Evolutionary conservation across 352 stramenopile genomes (phyloP), one percentile per base, ranked within the genome.

Genomic region (Phytophthora pseudosyringae): DNA sequence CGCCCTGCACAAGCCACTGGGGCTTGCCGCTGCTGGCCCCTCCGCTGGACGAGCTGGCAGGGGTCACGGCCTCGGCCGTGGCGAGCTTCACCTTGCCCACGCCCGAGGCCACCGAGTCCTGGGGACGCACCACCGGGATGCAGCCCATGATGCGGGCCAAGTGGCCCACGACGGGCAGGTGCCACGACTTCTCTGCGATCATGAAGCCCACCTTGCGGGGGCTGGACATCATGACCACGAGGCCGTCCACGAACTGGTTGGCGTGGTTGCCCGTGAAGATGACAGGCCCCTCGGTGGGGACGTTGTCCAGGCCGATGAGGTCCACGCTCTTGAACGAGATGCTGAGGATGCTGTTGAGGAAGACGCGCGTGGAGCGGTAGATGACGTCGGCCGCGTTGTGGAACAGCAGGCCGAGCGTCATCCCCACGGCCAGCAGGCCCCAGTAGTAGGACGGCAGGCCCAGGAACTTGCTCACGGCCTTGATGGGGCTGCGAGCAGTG

Each of bases 281-380:
- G 4, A 99, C 94, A 3, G 97, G 97, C 0, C 97, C 97, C 56
- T 99, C 94, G 26, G 76, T 78, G 0, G 97, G 97, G 32, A 99
- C 97, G 71, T 99, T 99, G 67, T 99, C 89, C 43, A 91, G 72
- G 0, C 97, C 97, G 40, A 99, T 88, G 16, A 99, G 83, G 72
- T 99, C 95, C 50, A 99, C 94, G 57, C 97, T 95, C 61, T 97
- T 97, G 73, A 99, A 99, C 57, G 98, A 99, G 55, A 99, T 99
- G 33, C 86, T 98, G 46, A 99, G 78, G 56, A 99, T 98, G 49
- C 89, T 98, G 78, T 98, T 94, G 70, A 99, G 97, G 71, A 99
- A 99, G 21, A 99, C 85, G 46, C 88, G 83, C 38, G 81, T 79
- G 41, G 74, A 89, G 57, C 75, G 74, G 74, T 96, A 96, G 47